A percentile compares a stretch with the other conserved stretches of the same genome.
Evolutionary conservation across 208 protist genomes (phyloP).

Genomic region (Trypanosoma boissoni): DNA sequence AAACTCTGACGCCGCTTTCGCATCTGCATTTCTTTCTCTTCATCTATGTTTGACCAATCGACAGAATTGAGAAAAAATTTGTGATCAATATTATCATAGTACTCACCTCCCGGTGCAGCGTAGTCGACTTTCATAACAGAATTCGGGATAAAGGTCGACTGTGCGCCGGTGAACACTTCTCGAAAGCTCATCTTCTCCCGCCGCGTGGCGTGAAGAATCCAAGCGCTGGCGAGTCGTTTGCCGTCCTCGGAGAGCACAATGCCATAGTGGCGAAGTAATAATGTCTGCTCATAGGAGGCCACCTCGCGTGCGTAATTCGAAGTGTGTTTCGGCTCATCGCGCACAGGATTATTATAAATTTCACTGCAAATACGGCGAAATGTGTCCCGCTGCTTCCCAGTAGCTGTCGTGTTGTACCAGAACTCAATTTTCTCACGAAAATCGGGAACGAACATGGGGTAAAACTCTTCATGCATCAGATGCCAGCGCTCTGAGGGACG

Average conservation of each 20-base stretch:
- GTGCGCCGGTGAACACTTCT: slow-evolving; percentile 74
- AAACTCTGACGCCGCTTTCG: slow-evolving; percentile 26
- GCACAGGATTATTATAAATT: slow-evolving; percentile 56
- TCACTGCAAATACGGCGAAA: slow-evolving; percentile 79
- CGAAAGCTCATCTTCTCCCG: slow-evolving; percentile 63
- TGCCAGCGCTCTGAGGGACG: slow-evolving; percentile 68
- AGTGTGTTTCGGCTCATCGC: slow-evolving; percentile 29
- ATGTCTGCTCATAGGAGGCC: slow-evolving; percentile 42
- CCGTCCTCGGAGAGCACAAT: slow-evolving; percentile 45
- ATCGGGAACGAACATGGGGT: slow-evolving; percentile 49
- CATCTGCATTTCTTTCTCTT: slow-evolving; percentile 30
- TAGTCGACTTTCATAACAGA: slow-evolving; percentile 72
- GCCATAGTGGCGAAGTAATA: slow-evolving; percentile 72
- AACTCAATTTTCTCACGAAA: slow-evolving; percentile 60
- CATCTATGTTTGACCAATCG: slow-evolving; percentile 66
- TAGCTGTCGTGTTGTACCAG: slow-evolving; percentile 88
- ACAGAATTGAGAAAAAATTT: slow-evolving; percentile 59
- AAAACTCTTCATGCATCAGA: slow-evolving; percentile 79
- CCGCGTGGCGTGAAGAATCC: slow-evolving; percentile 52
- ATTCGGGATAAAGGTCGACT: slow-evolving; percentile 40
- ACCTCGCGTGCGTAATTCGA: slow-evolving; percentile 32
- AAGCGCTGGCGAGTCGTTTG: slow-evolving; percentile 50
- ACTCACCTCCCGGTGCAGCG: slow-evolving; percentile 41
- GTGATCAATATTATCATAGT: slow-evolving; percentile 48
- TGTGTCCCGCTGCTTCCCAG: slow-evolving; percentile 55